Evolutionary conservation across 1,139 yeast genomes (phyloP).

Genomic region (Pneumocystis canis): DNA sequence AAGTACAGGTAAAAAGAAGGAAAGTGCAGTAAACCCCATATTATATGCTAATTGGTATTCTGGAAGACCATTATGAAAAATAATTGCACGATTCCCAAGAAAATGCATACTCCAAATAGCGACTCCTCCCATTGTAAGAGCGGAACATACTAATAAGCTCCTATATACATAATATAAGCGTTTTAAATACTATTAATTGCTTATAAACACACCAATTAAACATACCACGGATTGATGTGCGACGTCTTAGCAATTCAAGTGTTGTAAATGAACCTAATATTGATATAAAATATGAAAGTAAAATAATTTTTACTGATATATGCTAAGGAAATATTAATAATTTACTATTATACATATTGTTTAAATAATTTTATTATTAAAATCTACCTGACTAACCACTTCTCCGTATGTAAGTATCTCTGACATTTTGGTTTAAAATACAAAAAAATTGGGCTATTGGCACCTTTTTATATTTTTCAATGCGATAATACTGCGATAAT

Average conservation of each 20-base stretch:
- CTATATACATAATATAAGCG: neutral
- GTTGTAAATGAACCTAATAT: slow-evolving; percentile 7
- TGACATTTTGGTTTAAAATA: too few relatives aligned
- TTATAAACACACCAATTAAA: neutral
- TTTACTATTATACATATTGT: neutral
- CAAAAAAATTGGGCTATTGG: too few relatives aligned
- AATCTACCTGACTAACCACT: neutral
- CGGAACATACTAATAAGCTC: slow-evolving; percentile 4
- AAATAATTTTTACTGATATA: neutral
- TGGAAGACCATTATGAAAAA: neutral
- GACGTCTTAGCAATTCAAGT: slow-evolving; percentile 5
- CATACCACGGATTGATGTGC: slow-evolving; percentile 1
- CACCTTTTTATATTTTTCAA: too few relatives aligned
- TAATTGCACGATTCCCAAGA: slow-evolving; percentile 4
- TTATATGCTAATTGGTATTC: slow-evolving; percentile 4
- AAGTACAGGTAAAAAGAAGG: slow-evolving; percentile 1
- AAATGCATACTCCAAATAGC: slow-evolving; percentile 10
- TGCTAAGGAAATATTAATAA: neutral
- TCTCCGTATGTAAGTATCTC: neutral
- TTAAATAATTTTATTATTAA: neutral
- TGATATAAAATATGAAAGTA: slow-evolving; percentile 2
- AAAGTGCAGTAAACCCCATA: neutral
- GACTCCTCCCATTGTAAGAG: slow-evolving; percentile 8
- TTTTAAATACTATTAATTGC: neutral
- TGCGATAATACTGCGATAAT: too few relatives aligned